A percentile compares a stretch with the other conserved stretches of the same genome.
Evolutionary conservation across 2,329 filamentous ascomycete species (phyloP).

Genomic region (Trichoderma lentiforme): DNA sequence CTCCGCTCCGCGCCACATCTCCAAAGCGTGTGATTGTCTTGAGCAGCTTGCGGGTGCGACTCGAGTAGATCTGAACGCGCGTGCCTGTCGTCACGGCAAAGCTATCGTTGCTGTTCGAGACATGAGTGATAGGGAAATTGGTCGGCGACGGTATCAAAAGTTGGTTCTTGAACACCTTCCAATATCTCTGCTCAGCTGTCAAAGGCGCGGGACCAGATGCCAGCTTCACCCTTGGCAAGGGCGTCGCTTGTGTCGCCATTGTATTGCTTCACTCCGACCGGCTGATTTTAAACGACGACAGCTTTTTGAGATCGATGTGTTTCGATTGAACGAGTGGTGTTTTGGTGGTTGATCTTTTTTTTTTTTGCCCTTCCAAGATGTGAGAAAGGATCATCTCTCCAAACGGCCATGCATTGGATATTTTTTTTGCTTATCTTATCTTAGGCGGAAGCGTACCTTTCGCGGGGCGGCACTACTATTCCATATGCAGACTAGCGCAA

Average conservation of each 20-base stretch:
- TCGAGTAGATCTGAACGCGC: slow-evolving; percentile 89
- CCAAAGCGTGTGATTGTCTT: slow-evolving; percentile 95
- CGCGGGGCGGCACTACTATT: background rate
- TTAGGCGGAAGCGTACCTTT: background rate
- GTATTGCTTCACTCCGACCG: slow-evolving; percentile 16
- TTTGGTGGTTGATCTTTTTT: background rate
- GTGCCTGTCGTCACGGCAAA: slow-evolving; percentile 96
- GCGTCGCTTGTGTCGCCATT: slow-evolving; percentile 86
- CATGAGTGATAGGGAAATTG: slow-evolving; percentile 84
- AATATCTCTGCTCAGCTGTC: slow-evolving; percentile 92
- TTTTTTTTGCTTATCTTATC: slow-evolving; percentile 12
- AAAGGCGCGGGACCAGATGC: slow-evolving; percentile 76
- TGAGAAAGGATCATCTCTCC: background rate
- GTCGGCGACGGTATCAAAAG: slow-evolving; percentile 87
- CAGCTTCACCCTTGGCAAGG: slow-evolving; percentile 76
- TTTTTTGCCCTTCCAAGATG: background rate
- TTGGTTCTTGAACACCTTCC: slow-evolving; percentile 91
- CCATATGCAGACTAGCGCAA: background rate
- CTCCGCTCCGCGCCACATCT: slow-evolving; percentile 84
- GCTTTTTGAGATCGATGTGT: background rate
- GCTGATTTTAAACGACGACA: background rate
- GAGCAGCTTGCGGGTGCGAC: slow-evolving; percentile 82
- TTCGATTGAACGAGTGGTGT: background rate
- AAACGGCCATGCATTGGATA: background rate
- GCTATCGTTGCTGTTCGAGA: slow-evolving; percentile 71